phyloP scores from a whole-genome alignment of 805 yeast species.

The Danielozyma ontarioensis region DNA sequence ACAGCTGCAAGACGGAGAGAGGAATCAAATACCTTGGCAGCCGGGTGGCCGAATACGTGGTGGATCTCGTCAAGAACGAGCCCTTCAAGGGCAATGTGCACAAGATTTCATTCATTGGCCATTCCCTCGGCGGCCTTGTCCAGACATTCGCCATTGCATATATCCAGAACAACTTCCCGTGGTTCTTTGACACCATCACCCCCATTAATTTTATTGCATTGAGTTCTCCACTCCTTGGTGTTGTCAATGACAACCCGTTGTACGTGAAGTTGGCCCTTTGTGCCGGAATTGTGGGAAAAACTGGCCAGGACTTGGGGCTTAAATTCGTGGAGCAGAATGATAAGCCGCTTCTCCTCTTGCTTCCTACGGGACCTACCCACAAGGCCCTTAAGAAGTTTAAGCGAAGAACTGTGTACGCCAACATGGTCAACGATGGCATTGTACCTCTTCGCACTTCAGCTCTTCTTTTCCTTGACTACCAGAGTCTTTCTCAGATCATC shows the following conservation, averaged over 20 bases:
- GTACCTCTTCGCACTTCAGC: constrained; percentile 93
- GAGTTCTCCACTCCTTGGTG: constrained; percentile 88
- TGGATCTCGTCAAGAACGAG: constrained; percentile 47
- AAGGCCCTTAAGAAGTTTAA: constrained; percentile 55
- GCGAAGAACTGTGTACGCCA: constrained; percentile 81
- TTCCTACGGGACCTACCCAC: constrained; percentile 75
- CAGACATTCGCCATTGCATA: constrained; percentile 90
- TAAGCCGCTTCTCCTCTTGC: constrained; percentile 65
- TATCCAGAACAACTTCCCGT: constrained; percentile 61
- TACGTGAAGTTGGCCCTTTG: constrained; percentile 80
- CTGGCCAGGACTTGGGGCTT: constrained; percentile 87
- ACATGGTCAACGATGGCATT: constrained; percentile 88
- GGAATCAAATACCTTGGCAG: constrained; percentile 84
- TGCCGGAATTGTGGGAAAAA: constrained; percentile 85
- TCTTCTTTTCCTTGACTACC: constrained; percentile 79
- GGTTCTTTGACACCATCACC: constrained; percentile 56
- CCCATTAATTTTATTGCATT: constrained; percentile 78
- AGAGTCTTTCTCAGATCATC: constrained; percentile 39
- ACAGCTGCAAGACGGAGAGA: constrained; percentile 81
- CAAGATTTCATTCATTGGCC: constrained; percentile 83
- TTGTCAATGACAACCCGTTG: constrained; percentile 80
- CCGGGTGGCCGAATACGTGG: constrained; percentile 69
- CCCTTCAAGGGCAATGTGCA: constrained; percentile 36
- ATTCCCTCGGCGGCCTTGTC: constrained; percentile 88
- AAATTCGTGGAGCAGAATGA: constrained; percentile 36